Evolutionary conservation across 768 basidiomycete species (phyloP).

Genomic region (Cubamyces lactineus): DNA sequence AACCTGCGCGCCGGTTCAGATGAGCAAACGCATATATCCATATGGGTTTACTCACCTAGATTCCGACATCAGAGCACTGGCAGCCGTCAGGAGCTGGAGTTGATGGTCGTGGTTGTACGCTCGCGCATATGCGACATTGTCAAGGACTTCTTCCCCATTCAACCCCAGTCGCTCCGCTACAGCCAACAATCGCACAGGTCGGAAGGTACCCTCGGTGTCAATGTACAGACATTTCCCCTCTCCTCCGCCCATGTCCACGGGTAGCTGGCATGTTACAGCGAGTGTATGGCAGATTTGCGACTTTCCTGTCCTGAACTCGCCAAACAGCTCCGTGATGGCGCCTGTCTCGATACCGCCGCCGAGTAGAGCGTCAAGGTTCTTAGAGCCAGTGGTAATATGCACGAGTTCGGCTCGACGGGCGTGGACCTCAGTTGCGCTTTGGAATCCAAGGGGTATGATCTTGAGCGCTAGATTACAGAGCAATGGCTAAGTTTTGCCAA

Average conservation of each 20-base stretch:
- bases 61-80: constrained; percentile 99
- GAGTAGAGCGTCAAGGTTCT: constrained; percentile 92
- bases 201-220: constrained; percentile 99
- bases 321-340: constrained; percentile 96
- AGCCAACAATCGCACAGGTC: constrained; percentile 91
- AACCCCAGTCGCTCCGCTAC: constrained; percentile 96
- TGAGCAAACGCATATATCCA: constrained; percentile 31
- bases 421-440: constrained; percentile 97
- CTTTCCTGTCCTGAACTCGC: constrained; percentile 98
- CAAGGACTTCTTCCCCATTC: constrained; percentile 96
- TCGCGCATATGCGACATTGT: constrained; percentile 97
- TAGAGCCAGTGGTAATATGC: constrained; percentile 95
- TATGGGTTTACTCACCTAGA: constrained; percentile 67
- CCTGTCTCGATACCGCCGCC: constrained; percentile 99
- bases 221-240: constrained; percentile 99
- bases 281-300: constrained; percentile 98
- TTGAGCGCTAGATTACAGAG: constrained; percentile 71
- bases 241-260: constrained; percentile 96
- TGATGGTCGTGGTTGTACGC: constrained; percentile 99
- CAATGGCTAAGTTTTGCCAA: not conserved
- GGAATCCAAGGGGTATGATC: constrained; percentile 96
- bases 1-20: constrained; percentile 58
- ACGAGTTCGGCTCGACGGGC: constrained; percentile 93
- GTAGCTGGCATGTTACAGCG: constrained; percentile 97
- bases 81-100: constrained; percentile 82